These are phyloP conservation scores for Petrea volubilis DNA, from an alignment of 257 asterid species.

Conservation along the genomic window DNA sequence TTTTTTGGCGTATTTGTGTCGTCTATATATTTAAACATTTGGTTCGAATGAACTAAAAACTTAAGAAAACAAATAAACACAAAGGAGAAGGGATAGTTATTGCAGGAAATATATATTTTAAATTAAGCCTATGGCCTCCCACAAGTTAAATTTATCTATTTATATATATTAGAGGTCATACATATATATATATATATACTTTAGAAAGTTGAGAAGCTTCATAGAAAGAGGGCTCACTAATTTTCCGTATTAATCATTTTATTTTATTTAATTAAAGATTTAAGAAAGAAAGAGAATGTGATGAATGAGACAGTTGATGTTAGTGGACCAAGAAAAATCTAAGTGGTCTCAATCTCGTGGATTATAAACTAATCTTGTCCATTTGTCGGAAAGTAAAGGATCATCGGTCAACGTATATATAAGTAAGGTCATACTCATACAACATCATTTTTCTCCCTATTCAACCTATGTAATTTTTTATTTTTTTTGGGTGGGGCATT, in stretches of 20 bases:
- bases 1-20: background rate
- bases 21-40: background rate
- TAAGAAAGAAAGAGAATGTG: constrained; percentile 19
- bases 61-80: too few species aligned
- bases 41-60: background rate
- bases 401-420: background rate
- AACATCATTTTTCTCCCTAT: background rate
- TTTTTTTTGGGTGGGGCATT: too few species aligned
- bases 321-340: constrained; percentile 34
- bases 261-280: background rate
- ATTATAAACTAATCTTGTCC: constrained; percentile 27
- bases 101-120: too few species aligned
- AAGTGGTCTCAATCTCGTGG: constrained; percentile 31
- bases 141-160: background rate
- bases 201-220: background rate
- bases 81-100: too few species aligned
- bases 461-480: background rate
- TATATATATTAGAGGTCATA: background rate
- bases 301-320: constrained; percentile 28
- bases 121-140: too few species aligned
- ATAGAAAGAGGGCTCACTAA: background rate
- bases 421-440: constrained; percentile 25
- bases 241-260: background rate
- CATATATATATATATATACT: background rate
- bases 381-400: constrained; percentile 27